Evolutionary conservation across 371 early-diverging fungal genomes (phyloP), one percentile per base, ranked within the genome.

Genomic region (Synchytrium microbalum): DNA sequence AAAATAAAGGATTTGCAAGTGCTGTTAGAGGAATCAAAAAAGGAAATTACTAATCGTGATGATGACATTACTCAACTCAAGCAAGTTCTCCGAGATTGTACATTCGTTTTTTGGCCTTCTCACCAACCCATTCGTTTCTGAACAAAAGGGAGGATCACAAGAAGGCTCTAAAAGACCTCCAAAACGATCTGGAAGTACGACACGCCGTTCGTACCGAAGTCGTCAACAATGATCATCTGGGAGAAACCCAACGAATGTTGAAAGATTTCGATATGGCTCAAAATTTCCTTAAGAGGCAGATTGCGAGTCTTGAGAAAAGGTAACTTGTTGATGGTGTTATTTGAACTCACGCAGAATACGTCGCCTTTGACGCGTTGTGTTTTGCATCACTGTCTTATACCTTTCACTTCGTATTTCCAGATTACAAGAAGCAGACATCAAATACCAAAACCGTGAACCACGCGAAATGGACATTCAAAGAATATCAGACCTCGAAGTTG

Each of bases 381-480:
- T 19, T 62, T 28, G 23, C 10, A 25, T 3, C 28, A 60, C 63
- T 13, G 2, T 28, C 58, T 24, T 3, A 28, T 28, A 13, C 55
- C 28, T 29, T 3, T 23, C 57, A n/a, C n/a, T n/a, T n/a, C n/a
- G n/a, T n/a, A n/a, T n/a, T n/a, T n/a, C n/a, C n/a, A 75, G 77
- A 30, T 61, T 81, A 53, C 56, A 77, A 55, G 79, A 78, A 2
- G 82, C 82, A 1, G 82, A 70, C 14, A 10, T 67, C 28, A 72
- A 70, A 54, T 81, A 81, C 66, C 68, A 68, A 3, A 79, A 81
- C 58, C 68, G 82, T 24, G 82, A 81, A 62, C 75, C 80, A 3
- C 65, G 82, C 2, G 73, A 74, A 1, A 71, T 60, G 3, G 82
- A 81, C 61, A 19, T 79, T 14, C 30, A 71, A 32, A 52, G 54